These are phyloP conservation scores for Candida coleopterorum DNA, from an alignment of 805 yeast genomes.

Conservation along the genomic window DNA sequence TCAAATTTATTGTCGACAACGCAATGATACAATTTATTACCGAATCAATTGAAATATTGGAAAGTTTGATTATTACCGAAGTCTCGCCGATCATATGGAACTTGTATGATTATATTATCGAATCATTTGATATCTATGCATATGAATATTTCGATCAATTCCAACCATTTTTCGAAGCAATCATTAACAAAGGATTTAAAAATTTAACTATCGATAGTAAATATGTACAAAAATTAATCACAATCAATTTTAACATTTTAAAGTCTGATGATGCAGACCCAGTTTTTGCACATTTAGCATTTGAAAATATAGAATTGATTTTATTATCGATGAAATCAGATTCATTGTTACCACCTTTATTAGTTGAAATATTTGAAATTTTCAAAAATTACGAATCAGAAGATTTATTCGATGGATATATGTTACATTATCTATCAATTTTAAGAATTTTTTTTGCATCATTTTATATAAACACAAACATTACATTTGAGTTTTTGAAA, in stretches of 20 bases:
- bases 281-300: slow-evolving; percentile 34
- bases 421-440: slow-evolving; percentile 39
- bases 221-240: slow-evolving; percentile 33
- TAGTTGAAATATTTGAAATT: slow-evolving; percentile 33
- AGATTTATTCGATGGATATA: slow-evolving; percentile 40
- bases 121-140: slow-evolving; percentile 56
- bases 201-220: slow-evolving; percentile 35
- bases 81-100: slow-evolving; percentile 54
- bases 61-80: slow-evolving; percentile 49
- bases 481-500: slow-evolving; percentile 31
- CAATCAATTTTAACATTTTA: slow-evolving; percentile 31
- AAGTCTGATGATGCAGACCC: slow-evolving; percentile 34
- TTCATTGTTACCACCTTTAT: slow-evolving; percentile 28
- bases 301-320: slow-evolving; percentile 34
- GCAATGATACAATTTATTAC: slow-evolving; percentile 36
- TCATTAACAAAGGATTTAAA: slow-evolving; percentile 48
- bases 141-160: slow-evolving; percentile 54
- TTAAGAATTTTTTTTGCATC: slow-evolving; percentile 40
- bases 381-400: slow-evolving; percentile 30
- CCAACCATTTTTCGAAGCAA: slow-evolving; percentile 52
- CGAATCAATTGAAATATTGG: slow-evolving; percentile 42
- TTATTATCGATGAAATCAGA: slow-evolving; percentile 26
- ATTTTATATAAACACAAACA: slow-evolving; percentile 33
- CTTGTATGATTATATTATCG: slow-evolving; percentile 43
- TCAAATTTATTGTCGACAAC: slow-evolving; percentile 32